phyloP scores from a whole-genome alignment of 192 early-diverging fungal species.

The Gorgonomyces haynaldii region DNA sequence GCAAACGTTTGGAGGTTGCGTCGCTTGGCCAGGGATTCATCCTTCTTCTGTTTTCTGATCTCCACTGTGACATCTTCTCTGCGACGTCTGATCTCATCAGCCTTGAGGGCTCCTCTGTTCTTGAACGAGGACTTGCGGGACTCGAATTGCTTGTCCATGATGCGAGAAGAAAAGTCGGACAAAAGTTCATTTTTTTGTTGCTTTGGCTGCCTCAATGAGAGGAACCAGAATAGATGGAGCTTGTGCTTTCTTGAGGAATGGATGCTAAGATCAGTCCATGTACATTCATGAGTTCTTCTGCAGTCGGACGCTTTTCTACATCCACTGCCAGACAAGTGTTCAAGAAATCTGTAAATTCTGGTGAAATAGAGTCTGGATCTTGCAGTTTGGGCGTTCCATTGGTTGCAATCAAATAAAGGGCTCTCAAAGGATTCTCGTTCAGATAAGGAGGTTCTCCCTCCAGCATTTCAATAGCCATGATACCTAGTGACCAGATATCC shows the following conservation, averaged over 20 bases:
- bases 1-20: slow-evolving; percentile 57
- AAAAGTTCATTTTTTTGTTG: neutral
- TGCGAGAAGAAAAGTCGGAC: too few species aligned
- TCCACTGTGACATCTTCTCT: slow-evolving; percentile 88
- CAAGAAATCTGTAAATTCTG: slow-evolving; percentile 77
- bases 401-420: slow-evolving; percentile 91
- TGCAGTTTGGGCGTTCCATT: slow-evolving; percentile 89
- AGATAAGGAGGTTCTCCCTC: slow-evolving; percentile 94
- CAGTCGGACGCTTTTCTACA: slow-evolving; percentile 65
- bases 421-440: slow-evolving; percentile 88
- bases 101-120: slow-evolving; percentile 70
- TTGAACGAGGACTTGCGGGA: slow-evolving; percentile 53
- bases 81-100: slow-evolving; percentile 84
- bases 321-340: slow-evolving; percentile 78
- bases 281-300: slow-evolving; percentile 65
- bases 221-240: neutral
- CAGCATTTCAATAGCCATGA: slow-evolving; percentile 97
- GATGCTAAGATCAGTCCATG: slow-evolving; percentile 5
- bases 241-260: slow-evolving; percentile 6
- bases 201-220: slow-evolving; percentile 4
- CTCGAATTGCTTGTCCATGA: slow-evolving; percentile 8
- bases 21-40: slow-evolving; percentile 86
- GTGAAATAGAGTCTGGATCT: slow-evolving; percentile 66
- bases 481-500: slow-evolving; percentile 82
- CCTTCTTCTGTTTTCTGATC: slow-evolving; percentile 90